A percentile compares a stretch with the other conserved stretches of the same genome.
These are phyloP conservation scores for Stenogyne calaminthoides DNA, from an alignment of 305 asterid species.

Conservation along the genomic window DNA sequence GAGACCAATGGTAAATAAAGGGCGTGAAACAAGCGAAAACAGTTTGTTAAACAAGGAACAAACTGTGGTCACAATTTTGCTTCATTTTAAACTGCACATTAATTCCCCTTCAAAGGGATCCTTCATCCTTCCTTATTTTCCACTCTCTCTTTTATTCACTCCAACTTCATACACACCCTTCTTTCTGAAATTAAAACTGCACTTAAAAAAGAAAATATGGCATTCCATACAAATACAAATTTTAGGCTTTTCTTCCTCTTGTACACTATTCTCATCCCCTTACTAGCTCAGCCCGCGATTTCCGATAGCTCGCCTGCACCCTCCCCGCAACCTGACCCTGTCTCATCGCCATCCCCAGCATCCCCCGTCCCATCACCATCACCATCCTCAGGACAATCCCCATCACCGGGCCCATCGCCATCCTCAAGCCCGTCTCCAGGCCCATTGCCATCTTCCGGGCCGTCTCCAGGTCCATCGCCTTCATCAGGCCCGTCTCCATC, in stretches of 20 bases:
- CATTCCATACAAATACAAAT: slow-evolving; percentile 26
- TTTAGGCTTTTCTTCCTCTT: slow-evolving; percentile 28
- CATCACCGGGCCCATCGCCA: not conserved
- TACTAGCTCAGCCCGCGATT: slow-evolving; percentile 13
- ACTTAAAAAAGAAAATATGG: slow-evolving; percentile 24
- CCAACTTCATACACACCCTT: not conserved
- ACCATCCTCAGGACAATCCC: not conserved
- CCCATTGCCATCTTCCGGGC: not conserved
- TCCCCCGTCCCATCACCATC: not conserved
- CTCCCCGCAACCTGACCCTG: not conserved
- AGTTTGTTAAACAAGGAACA: slow-evolving; percentile 4
- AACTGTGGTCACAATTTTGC: slow-evolving; percentile 31
- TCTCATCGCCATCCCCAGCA: not conserved
- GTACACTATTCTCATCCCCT: slow-evolving; percentile 25
- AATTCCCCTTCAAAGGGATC: slow-evolving; percentile 1
- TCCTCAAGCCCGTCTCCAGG: not conserved
- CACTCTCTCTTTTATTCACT: not conserved
- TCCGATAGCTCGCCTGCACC: slow-evolving; percentile 6
- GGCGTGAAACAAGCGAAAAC: slow-evolving; percentile 1
- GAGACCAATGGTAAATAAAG: slow-evolving; percentile 4
- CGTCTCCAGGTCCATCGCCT: slow-evolving; percentile 10
- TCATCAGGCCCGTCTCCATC: not conserved
- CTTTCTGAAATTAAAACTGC: not conserved
- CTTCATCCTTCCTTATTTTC: slow-evolving; percentile 13
- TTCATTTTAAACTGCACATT: slow-evolving; percentile 26